Evolutionary conservation across 2,329 filamentous ascomycete species (phyloP), one percentile per base, ranked within the genome.

Genomic region (Basipetospora chlamydospora): DNA sequence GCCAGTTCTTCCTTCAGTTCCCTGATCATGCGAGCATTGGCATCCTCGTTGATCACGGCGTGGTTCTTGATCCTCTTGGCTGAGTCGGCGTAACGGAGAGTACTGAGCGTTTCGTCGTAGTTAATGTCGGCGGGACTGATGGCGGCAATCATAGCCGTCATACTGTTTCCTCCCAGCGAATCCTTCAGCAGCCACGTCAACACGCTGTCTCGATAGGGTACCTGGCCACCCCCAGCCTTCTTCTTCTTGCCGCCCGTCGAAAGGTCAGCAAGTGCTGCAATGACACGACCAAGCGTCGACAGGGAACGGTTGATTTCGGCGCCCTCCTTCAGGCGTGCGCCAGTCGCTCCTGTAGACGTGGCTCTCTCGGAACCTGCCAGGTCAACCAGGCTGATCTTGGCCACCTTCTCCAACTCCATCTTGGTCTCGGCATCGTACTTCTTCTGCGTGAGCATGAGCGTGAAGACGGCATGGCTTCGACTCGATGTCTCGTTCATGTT

Each of bases 401-500:
- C 90, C 5, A 94, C 88, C 58, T 95, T 95, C 58, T 98, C 92
- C 49, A 88, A 83, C 49, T 87, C 85, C 87, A 98, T 92, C 45
- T 86, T 92, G 1, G 90, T 95, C 54, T 95, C 86, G 2, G 73
- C 64, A 53, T 98, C 90, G 52, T 81, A 80, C 42, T 83, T 77
- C 57, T 95, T 96, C 56, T 98, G 90, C 0, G 86, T 94, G 32
- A 98, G 66, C 51, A 88, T 96, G 37, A 98, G 66, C 15, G 92
- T 98, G 55, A 98, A 98, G 35, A 98, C 92, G 28, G 90, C 90
- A 58, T 98, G 90, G 54, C 88, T 96, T 66, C 90, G 80, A 71
- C 86, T 94, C 41, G 86, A 95, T 0, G 92, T 98, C 59, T 96
- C 90, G 66, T 98, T 98, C 90, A 98, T 98, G 70, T 96, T 98